Conservation (phyloP, 352 stramenopile species). For the Thalassiosira delicatula region DNA sequence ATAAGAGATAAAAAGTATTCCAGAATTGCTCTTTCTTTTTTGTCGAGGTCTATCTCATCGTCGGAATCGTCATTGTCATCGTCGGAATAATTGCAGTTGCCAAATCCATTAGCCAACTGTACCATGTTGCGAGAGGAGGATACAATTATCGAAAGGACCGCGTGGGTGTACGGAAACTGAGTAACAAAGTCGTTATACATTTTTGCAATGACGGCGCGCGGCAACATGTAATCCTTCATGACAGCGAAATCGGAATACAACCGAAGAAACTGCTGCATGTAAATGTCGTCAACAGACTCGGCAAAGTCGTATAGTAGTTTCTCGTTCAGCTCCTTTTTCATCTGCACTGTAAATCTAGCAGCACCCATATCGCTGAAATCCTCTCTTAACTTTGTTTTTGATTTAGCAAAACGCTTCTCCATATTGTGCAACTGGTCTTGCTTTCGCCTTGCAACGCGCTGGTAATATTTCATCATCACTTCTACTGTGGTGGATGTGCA, state of each 20-base stretch:
- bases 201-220: neutral
- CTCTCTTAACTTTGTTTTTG: neutral
- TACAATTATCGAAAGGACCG: neutral
- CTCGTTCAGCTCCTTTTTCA: neutral
- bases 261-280: neutral
- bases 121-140: neutral
- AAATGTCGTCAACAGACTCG: neutral
- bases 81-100: neutral
- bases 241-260: neutral
- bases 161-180: neutral
- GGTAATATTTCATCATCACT: constrained; percentile 9
- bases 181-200: neutral
- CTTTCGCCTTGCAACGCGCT: neutral
- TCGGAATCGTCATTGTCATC: neutral
- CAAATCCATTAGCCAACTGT: neutral
- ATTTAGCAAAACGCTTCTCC: neutral
- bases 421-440: neutral
- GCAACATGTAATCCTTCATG: neutral
- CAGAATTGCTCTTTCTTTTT: neutral
- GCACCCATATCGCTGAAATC: neutral
- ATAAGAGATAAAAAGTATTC: constrained; percentile 5
- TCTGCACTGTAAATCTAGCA: neutral
- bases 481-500: neutral
- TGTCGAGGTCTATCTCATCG: neutral
- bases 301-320: neutral